Base-by-base conservation (phyloP, 768 basidiomycete species). In the Hygrocybe punicea region DNA sequence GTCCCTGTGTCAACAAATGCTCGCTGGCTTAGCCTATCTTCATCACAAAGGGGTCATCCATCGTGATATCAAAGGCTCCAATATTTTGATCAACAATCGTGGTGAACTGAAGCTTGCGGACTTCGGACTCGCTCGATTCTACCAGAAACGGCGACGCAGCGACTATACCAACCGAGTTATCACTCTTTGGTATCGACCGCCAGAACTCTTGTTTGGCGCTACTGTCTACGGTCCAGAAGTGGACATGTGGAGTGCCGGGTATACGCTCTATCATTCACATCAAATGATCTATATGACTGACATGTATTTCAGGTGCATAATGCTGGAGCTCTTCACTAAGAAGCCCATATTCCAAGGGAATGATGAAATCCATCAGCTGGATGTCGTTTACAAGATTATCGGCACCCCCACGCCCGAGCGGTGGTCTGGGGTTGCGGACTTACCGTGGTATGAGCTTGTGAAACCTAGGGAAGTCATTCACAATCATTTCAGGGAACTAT, bases 171-270 rank as follows among this genome's bases (percentile, higher is more conserved):
- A 99, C 70, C 83, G 97, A 33, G 97, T 99, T 50, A 98, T 99
- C 62, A 99, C 97, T 1, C 81, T 97, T 49, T 98, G 97, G 97
- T 99, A 99, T 71, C 83, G 97, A 56, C 91, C 94, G 4, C 97
- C 96, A 9, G 97, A 99, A 67, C 78, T 99, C 19, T 74, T 99
- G 39, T 87, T 98, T 64, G 97, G 97, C 25, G 91, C 94, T 29
- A 99, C 97, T 0, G 84, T 93, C 11, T 99, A 99, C 73, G 95
- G 93, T 2, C 88, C 94, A 5, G 95, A 96, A 67, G 96, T 99
- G 21, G 97, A 99, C 66, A 97, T 98, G 87, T 99, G 97, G 97
- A 96, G 93, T 70, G 97, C 97, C 40, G 97, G 97, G 93, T 96
- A 73, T 63, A 81, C n/a, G 73, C 33, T 39, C 11, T 35, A 36